phyloP scores from a whole-genome alignment of 2,329 filamentous ascomycete genomes.

The Dothistroma septosporum region DNA sequence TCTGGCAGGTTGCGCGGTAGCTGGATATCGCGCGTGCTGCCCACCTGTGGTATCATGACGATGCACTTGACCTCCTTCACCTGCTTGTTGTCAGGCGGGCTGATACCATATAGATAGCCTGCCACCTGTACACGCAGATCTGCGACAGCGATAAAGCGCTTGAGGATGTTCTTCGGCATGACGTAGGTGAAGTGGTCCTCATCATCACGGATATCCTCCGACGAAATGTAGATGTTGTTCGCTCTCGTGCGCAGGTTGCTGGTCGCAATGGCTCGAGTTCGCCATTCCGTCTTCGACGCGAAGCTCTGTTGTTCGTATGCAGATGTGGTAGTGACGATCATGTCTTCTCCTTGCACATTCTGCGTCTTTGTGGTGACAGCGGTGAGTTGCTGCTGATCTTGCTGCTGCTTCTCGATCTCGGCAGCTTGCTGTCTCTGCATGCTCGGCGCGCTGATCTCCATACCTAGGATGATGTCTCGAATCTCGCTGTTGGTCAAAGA shows the following conservation, averaged over 20 bases:
- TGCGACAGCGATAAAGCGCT: constrained; percentile 95
- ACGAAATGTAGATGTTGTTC: constrained; percentile 98
- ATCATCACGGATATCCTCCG: constrained; percentile 85
- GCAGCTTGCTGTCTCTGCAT: constrained; percentile 98
- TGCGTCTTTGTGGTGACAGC: constrained; percentile 98
- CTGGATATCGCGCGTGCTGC: constrained; percentile 86
- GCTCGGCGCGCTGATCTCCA: constrained; percentile 97
- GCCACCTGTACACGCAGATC: constrained; percentile 95
- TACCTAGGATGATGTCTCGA: constrained; percentile 95
- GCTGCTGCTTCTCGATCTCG: constrained; percentile 97
- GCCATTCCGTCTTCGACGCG: constrained; percentile 98
- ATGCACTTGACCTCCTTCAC: constrained; percentile 97
- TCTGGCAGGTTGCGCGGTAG: constrained; percentile 84
- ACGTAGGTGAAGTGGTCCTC: constrained; percentile 90
- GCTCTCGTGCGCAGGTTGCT: constrained; percentile 89
- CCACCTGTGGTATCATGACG: constrained; percentile 95
- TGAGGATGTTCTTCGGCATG: constrained; percentile 98
- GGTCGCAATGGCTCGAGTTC: constrained; percentile 91
- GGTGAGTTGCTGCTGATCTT: constrained; percentile 93
- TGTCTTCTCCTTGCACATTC: constrained; percentile 94
- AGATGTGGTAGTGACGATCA: constrained; percentile 96
- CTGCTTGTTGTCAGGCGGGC: constrained; percentile 88
- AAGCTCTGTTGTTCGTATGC: constrained; percentile 98
- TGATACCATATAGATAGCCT: constrained; percentile 89
- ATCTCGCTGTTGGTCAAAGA: constrained; percentile 96